Evolutionary conservation across 2,329 filamentous ascomycete genomes (phyloP).

Genomic region (Claviceps sp.): DNA sequence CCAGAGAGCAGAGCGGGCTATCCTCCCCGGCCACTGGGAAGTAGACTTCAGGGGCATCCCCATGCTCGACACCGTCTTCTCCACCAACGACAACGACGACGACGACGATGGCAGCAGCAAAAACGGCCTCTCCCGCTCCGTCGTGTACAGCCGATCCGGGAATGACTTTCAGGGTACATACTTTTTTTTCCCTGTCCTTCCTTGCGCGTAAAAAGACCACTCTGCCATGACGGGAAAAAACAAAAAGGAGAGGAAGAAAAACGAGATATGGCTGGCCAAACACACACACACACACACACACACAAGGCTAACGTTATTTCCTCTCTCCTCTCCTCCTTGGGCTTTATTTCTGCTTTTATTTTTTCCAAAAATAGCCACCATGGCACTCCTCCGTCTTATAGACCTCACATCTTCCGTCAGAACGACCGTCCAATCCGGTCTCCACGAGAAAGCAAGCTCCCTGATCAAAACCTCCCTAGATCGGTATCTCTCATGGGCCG

Average conservation of each 20-base stretch:
- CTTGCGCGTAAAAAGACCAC: not conserved
- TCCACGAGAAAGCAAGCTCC: slow-evolving; percentile 16
- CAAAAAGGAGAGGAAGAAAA: not conserved
- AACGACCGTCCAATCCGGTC: slow-evolving; percentile 21
- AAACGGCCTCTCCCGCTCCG: slow-evolving; percentile 17
- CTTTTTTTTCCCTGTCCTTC: not conserved
- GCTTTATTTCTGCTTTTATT: too few species aligned
- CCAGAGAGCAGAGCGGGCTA: slow-evolving; percentile 25
- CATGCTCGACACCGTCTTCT: slow-evolving; percentile 23
- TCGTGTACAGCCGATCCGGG: slow-evolving; percentile 24
- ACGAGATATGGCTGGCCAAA: not conserved
- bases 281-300: not conserved
- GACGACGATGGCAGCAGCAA: not conserved
- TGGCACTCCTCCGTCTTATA: slow-evolving; percentile 24
- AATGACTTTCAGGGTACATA: slow-evolving; percentile 24
- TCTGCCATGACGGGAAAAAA: not conserved
- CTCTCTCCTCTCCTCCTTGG: not conserved
- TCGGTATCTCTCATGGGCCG: slow-evolving; percentile 26
- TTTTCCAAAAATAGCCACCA: slow-evolving; percentile 19
- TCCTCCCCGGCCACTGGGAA: slow-evolving; percentile 27
- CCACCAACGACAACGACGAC: slow-evolving; percentile 13
- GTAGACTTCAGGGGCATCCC: slow-evolving; percentile 27
- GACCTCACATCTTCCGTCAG: slow-evolving; percentile 25
- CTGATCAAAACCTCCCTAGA: slow-evolving; percentile 23
- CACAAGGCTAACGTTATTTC: not conserved